Conservation (phyloP, 176 grass and related monocot genomes). For the Raddia guianensis region DNA sequence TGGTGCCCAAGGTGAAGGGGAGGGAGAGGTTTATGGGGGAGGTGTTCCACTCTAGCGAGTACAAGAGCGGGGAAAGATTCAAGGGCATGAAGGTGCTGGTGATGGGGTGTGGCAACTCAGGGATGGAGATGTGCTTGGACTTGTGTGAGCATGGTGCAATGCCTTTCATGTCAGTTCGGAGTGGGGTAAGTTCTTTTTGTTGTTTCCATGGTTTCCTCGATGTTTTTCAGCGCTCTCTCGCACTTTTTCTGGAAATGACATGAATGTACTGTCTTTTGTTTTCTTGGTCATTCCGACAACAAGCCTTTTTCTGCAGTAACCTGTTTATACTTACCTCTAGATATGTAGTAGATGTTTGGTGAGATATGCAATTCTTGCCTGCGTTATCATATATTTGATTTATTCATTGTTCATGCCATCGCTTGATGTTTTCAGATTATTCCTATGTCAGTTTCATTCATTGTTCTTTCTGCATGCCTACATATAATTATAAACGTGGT, state of each 20-base stretch:
- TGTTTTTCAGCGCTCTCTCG: not conserved
- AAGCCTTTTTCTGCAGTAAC: not conserved
- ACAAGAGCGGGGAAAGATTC: slow-evolving; percentile 72
- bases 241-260: not conserved
- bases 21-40: slow-evolving; percentile 70
- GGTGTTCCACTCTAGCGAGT: slow-evolving; percentile 77
- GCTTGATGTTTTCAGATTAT: not conserved
- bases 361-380: not conserved
- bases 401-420: not conserved
- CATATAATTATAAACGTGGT: not conserved
- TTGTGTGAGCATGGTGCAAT: slow-evolving; percentile 74
- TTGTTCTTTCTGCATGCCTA: not conserved
- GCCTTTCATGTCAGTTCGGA: slow-evolving; percentile 94
- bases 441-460: not conserved
- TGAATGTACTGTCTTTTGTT: not conserved
- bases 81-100: slow-evolving; percentile 79
- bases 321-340: not conserved
- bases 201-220: not conserved
- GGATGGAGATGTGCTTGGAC: slow-evolving; percentile 97
- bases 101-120: slow-evolving; percentile 91
- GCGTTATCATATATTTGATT: not conserved
- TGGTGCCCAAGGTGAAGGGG: slow-evolving; percentile 73
- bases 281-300: not conserved
- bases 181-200: slow-evolving; percentile 57
- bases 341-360: not conserved